Evolutionary conservation across 768 basidiomycete species (phyloP), one percentile per base, ranked within the genome.

Genomic region (Phylloporus rhodoxanthus): DNA sequence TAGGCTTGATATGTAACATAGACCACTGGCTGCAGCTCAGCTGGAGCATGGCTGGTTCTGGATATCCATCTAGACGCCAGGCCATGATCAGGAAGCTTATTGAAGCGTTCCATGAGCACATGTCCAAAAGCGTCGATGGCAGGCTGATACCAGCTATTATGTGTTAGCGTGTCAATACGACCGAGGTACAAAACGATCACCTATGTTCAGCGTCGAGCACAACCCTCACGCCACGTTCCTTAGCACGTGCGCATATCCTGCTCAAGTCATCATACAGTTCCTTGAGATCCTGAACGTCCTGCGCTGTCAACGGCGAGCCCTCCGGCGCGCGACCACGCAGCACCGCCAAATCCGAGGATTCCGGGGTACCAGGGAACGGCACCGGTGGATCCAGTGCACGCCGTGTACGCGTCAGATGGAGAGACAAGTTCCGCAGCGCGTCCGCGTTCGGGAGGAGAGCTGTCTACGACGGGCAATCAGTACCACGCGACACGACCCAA

Each of bases 1-100:
- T 95, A 96, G 0, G 91, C 86, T 63, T 97, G 93, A 68, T 84
- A 91, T 0, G 93, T 96, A 2, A 79, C 84, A 65, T 93, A 93
- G 1, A 92, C 68, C 4, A 91, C 70, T 0, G 91, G 89, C 47
- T 82, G 81, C 5, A 80, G 67, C n/a, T 54, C 54, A n/a, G 21
- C 21, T 15, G 10, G 23, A 6, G 45, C 9, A 14, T 38, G 26
- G 6, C 13, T 50, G 13, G 45, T 2, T 40, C 29, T 33, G 39
- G 44, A 39, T 4, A 20, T 29, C 50, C 44, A 56, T 58, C 48
- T 23, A 28, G 37, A 34, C 10, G 29, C 11, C 25, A 32, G 11
- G 5, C 41, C 33, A 10, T 65, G 39, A 37, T 50, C 23, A 6
- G 64, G 50, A 28, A 64, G 51, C 47, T 68, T 74, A 68, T 96